Base-by-base conservation (phyloP, 2,329 filamentous ascomycete genomes). In the Parastagonospora avenae region DNA sequence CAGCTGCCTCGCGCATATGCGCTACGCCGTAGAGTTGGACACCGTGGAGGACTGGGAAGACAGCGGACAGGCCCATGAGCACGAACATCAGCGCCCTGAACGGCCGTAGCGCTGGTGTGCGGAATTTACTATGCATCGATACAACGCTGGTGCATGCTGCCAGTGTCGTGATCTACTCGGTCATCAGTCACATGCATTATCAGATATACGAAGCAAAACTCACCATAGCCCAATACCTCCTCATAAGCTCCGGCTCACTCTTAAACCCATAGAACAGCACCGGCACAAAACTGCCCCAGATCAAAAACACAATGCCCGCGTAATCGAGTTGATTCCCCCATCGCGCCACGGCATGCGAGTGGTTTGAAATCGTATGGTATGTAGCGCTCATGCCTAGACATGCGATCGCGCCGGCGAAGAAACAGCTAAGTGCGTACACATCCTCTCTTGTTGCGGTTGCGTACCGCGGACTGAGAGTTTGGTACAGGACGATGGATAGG, bases 241-340 rank as follows among this genome's bases (percentile, higher is more conserved):
- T 79, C 76, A 91, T 85, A 64, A 93, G 71, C 7, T 72, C 65
- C 2, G 85, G 84, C 56, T 86, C 77, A 66, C 88, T 91, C 16
- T 75, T 74, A 56, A 85, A 83, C 3, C 74, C 77, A 62, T 83
- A 83, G 61, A 82, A 82, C 52, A 99, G 74, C 42, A 90, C 89
- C 2, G 94, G 92, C 39, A 97, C 85, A 68, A 93, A 96, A 70
- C 89, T 93, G 6, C 94, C 94, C 60, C 93, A 90, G 52, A 97
- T 97, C 60, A 99, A 78, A 42, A 87, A 85, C 28, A 97, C 90
- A 62, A 99, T 99, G 6, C 94, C 94, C 4, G 93, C 85, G 71
- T 99, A 97, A 71, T 99, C 94, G 49, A 97, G 78, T 73, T 96
- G 91, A 72, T 97, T 97, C 9, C 92, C 92, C 79, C 91, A 90